A percentile compares a stretch with the other conserved stretches of the same genome.
Evolutionary conservation across 805 yeast species (phyloP).

Genomic region (Millerozyma miso): DNA sequence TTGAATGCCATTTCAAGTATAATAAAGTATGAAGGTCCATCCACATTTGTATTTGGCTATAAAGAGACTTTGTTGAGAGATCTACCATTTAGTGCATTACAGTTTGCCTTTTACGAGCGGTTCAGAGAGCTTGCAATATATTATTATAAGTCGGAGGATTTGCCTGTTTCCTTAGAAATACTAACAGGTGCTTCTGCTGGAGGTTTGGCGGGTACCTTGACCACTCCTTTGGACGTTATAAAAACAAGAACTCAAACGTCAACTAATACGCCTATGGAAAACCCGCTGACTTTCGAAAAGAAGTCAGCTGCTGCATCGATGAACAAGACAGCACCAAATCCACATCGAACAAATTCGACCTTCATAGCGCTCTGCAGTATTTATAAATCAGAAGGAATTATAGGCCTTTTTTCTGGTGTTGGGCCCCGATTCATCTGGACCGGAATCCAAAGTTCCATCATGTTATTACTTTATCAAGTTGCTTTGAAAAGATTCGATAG

Average conservation of each 20-base stretch:
- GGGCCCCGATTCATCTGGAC: constrained; percentile 98
- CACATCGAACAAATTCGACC: constrained; percentile 16
- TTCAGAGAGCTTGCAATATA: constrained; percentile 59
- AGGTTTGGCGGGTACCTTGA: constrained; percentile 81
- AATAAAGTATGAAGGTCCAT: constrained; percentile 62
- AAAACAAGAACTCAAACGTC: constrained; percentile 94
- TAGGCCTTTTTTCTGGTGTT: constrained; percentile 87
- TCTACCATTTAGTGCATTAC: constrained; percentile 92
- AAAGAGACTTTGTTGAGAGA: constrained; percentile 92
- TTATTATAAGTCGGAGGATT: constrained; percentile 34
- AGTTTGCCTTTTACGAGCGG: constrained; percentile 91
- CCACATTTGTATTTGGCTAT: constrained; percentile 83
- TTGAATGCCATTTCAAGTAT: constrained; percentile 67
- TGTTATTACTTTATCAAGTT: constrained; percentile 84
- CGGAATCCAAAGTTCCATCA: constrained; percentile 87
- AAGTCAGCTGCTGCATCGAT: background rate
- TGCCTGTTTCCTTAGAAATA: constrained; percentile 62
- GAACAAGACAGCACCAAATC: background rate
- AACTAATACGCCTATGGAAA: constrained; percentile 22
- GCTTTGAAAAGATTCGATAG: constrained; percentile 54
- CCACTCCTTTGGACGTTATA: constrained; percentile 89
- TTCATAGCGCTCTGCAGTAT: constrained; percentile 36
- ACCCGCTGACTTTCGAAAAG: background rate
- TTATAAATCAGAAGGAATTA: constrained; percentile 67
- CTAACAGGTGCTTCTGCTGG: constrained; percentile 95